A percentile compares a stretch with the other conserved stretches of the same genome.
phyloP scores from a whole-genome alignment of 192 early-diverging fungal species.

The Podila clonocystis region DNA sequence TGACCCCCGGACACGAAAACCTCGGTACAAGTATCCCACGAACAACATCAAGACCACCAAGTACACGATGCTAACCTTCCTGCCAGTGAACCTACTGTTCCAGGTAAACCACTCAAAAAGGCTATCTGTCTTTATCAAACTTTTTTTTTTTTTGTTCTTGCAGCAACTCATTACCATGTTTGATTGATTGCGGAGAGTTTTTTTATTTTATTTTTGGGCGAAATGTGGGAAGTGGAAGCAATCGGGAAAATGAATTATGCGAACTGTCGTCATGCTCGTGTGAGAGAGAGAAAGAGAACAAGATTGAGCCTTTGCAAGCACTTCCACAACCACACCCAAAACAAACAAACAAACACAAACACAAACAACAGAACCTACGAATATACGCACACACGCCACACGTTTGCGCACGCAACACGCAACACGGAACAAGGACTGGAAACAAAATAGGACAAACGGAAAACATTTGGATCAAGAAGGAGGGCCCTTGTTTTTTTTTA shows the following conservation, averaged over 20 bases:
- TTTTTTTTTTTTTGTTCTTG: not conserved
- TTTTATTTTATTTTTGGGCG: not conserved
- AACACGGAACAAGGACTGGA: too few relatives aligned
- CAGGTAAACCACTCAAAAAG: conserved; percentile 50
- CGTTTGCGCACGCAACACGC: too few relatives aligned
- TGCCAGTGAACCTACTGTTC: conserved; percentile 51
- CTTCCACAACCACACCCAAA: too few relatives aligned
- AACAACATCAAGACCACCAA: conserved; percentile 59
- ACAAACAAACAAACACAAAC: too few relatives aligned
- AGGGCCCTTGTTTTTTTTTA: conserved; percentile 2
- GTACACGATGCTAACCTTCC: conserved; percentile 53
- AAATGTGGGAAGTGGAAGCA: not conserved
- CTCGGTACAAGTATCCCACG: conserved; percentile 58
- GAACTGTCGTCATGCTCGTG: conserved; percentile 1
- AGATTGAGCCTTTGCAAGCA: too few relatives aligned
- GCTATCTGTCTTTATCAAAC: too few relatives aligned
- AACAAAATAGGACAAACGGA: too few relatives aligned
- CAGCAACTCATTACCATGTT: not conserved
- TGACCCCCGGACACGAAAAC: conserved; percentile 39
- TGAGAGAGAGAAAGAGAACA: not conserved
- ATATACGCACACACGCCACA: too few relatives aligned
- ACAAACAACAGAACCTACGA: too few relatives aligned
- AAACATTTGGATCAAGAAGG: not conserved
- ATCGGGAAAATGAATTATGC: conserved; percentile 2
- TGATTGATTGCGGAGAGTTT: not conserved